phyloP scores from a whole-genome alignment of 305 asterid genomes.

The Ruellia speciosa region DNA sequence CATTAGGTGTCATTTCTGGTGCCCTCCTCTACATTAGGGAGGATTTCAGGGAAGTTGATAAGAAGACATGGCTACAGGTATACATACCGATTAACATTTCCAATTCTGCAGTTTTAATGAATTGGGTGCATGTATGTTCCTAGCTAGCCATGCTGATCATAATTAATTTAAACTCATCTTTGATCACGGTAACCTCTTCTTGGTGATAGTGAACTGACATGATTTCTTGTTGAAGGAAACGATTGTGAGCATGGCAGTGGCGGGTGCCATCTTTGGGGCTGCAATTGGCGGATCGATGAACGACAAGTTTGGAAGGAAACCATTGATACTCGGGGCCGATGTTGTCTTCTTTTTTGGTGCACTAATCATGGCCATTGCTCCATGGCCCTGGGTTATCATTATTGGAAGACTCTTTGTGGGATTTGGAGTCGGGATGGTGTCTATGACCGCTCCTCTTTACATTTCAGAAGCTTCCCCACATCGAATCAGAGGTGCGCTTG shows the following conservation, averaged over 20 bases:
- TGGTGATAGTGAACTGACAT: no score
- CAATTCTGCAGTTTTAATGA: no score
- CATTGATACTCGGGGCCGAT: conserved; percentile 61
- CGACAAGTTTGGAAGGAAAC: conserved; percentile 60
- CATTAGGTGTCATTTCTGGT: conserved; percentile 78
- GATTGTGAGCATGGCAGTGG: conserved; percentile 75
- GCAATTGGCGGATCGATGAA: conserved; percentile 59
- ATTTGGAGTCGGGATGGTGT: conserved; percentile 95
- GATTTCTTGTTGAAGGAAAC: conserved; percentile 46
- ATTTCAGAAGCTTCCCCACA: conserved; percentile 91
- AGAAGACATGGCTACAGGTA: conserved; percentile 68
- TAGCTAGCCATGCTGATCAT: no score
- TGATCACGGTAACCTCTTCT: no score
- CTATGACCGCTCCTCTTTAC: conserved; percentile 83
- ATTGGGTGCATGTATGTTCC: conserved; percentile 27
- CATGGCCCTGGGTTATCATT: conserved; percentile 68
- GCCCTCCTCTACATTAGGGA: conserved; percentile 76
- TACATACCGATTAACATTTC: no score
- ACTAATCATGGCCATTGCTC: conserved; percentile 53
- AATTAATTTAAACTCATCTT: no score
- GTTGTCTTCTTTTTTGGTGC: conserved; percentile 58
- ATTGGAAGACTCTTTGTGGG: conserved; percentile 58
- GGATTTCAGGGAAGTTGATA: conserved; percentile 48
- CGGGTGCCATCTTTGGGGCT: conserved; percentile 83
- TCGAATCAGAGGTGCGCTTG: conserved; percentile 61